A percentile compares a stretch with the other conserved stretches of the same genome.
These are phyloP conservation scores for Chlorella sp. DNA, from an alignment of 139 green algal species.

Conservation along the genomic window DNA sequence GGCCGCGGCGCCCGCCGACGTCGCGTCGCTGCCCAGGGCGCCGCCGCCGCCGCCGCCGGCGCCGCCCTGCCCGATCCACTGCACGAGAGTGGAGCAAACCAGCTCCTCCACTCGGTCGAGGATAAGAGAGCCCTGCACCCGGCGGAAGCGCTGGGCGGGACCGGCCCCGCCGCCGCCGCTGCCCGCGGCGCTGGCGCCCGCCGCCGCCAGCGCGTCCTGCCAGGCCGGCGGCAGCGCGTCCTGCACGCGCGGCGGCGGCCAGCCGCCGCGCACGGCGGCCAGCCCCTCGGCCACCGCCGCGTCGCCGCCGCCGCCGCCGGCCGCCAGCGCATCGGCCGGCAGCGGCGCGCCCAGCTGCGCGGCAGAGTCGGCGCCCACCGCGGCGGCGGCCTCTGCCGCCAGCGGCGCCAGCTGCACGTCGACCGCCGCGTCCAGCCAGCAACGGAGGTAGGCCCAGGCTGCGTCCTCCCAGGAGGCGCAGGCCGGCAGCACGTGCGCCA, in stretches of 20 bases:
- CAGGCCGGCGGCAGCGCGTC: conserved; percentile 28
- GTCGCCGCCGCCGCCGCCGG: not conserved
- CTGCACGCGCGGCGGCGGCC: conserved; percentile 8
- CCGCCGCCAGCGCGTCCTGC: conserved; percentile 28
- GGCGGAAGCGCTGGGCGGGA: conserved; percentile 19
- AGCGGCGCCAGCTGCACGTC: conserved; percentile 26
- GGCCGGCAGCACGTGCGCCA: conserved; percentile 55
- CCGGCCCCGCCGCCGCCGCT: not conserved
- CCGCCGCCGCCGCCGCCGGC: not conserved
- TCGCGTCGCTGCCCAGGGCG: too few species aligned
- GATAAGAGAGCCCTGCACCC: conserved; percentile 37
- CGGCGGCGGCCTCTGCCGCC: conserved; percentile 1
- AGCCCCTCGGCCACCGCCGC: not conserved
- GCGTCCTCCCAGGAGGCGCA: conserved; percentile 77
- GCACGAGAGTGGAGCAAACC: conserved; percentile 26
- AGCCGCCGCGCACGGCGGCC: conserved; percentile 15
- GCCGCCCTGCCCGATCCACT: conserved; percentile 33
- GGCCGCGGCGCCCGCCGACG: not conserved
- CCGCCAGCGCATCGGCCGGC: conserved; percentile 9
- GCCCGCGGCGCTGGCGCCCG: not conserved
- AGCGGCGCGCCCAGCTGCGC: not conserved
- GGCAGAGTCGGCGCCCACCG: not conserved
- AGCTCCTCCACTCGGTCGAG: conserved; percentile 32
- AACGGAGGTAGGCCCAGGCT: conserved; percentile 67
- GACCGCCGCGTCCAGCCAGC: conserved; percentile 52